Base-by-base conservation (phyloP, 768 basidiomycete species). In the Mycena vulgaris region DNA sequence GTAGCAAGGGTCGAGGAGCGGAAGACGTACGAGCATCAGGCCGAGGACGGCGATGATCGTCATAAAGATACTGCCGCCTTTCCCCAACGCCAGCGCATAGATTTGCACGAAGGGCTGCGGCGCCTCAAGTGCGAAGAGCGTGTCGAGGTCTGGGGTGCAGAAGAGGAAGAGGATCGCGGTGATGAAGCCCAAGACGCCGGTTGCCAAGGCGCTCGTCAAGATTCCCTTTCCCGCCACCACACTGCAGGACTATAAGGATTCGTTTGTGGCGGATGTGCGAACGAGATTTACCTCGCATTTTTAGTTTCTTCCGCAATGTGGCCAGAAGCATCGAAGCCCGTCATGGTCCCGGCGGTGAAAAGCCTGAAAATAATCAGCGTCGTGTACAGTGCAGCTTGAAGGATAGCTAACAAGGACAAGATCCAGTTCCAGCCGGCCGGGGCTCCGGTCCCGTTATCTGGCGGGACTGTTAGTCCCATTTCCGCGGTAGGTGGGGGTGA, bases 91-190 rank as follows among this genome's bases (percentile, higher is more conserved):
- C 62, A 95, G 80, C 1, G 91, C 91, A 78, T 96, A 97, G 16
- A 98, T 85, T 74, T 92, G 93, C 16, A 97, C 95, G 72, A 97
- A 98, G 0, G 96, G 96, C 76, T 98, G 95, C 0, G 96, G 96
- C 0, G 95, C 94, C 31, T 89, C 82, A 23, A 97, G 84, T 5
- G 90, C 80, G 78, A 95, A 96, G 31, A 96, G 80, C 0, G 88
- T 87, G 73, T 94, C 87, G 68, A 95, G 84, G 75, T 93, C 90
- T 4, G 95, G 95, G 3, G 90, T 92, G 80, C 94, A 95, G 79
- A 95, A 96, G 37, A 96, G 81, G 83, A 95, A 95, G 19, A 95
- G 84, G 60, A 95, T 93, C 6, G 90, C 88, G 31, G 93, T 92
- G 52, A 87, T 83, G 76, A 96, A 95, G 5, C 94, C 94, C n/a